phyloP scores from a whole-genome alignment of 106 monocot genomes.

The Acorus calamus region DNA sequence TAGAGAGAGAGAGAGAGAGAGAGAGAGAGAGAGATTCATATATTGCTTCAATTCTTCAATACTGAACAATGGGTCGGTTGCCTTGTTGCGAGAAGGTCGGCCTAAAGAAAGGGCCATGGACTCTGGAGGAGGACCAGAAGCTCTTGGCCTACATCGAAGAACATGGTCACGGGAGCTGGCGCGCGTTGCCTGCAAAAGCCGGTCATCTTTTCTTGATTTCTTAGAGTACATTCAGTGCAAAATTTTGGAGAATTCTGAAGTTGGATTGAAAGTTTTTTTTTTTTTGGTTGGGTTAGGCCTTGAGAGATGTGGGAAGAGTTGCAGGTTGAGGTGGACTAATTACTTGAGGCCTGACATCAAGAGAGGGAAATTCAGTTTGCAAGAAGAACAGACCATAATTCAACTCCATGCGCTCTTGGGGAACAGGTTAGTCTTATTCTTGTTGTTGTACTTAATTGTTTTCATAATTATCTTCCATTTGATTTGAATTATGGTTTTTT shows the following conservation, averaged over 20 bases:
- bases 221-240: too few species aligned
- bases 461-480: neutral
- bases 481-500: too few species aligned
- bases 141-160: constrained; percentile 39
- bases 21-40: too few species aligned
- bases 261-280: too few species aligned
- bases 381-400: constrained; percentile 68
- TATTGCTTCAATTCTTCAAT: too few species aligned
- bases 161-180: constrained; percentile 50
- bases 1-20: too few species aligned
- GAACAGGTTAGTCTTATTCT: constrained; percentile 30
- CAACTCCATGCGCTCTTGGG: constrained; percentile 63
- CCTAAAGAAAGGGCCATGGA: too few species aligned
- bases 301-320: constrained; percentile 52
- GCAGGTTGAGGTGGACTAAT: constrained; percentile 22
- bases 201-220: constrained; percentile 11
- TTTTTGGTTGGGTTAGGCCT: constrained; percentile 21
- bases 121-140: neutral
- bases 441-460: neutral
- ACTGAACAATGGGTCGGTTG: too few species aligned
- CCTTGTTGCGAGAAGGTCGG: too few species aligned
- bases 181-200: constrained; percentile 40
- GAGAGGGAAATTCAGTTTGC: constrained; percentile 45
- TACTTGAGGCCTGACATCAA: constrained; percentile 23
- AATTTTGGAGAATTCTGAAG: too few species aligned